Percentiles rank a stretch among this genome's conserved stretches.
Conservation (phyloP, 306 rosid genomes). For the Calophaca sinica region DNA sequence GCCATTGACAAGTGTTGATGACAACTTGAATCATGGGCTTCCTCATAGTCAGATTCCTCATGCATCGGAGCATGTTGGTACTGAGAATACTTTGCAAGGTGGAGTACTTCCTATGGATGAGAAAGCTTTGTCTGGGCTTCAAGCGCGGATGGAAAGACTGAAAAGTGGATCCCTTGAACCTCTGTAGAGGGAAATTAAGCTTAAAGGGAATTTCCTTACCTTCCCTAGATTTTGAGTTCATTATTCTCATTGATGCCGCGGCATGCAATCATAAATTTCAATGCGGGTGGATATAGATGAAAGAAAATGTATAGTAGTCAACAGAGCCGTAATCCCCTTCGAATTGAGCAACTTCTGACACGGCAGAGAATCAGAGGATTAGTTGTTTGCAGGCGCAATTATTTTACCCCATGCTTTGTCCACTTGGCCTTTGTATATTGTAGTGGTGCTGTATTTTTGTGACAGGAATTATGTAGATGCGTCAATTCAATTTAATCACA, state of each 20-base stretch:
- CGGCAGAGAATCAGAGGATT: conserved; percentile 51
- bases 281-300: conserved; percentile 47
- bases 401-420: conserved; percentile 35
- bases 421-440: conserved; percentile 53
- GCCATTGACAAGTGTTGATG: conserved; percentile 67
- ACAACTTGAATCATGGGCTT: conserved; percentile 64
- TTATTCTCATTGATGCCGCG: conserved; percentile 40
- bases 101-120: conserved; percentile 95
- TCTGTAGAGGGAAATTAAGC: conserved; percentile 40
- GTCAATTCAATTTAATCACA: conserved; percentile 45
- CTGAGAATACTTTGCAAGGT: conserved; percentile 68
- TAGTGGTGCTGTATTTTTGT: conserved; percentile 44
- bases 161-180: conserved; percentile 93
- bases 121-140: conserved; percentile 95
- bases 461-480: conserved; percentile 48
- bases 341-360: conserved; percentile 39
- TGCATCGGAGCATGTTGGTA: conserved; percentile 54
- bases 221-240: conserved; percentile 15
- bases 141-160: conserved; percentile 98
- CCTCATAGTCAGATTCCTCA: conserved; percentile 64
- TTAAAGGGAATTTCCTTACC: background rate
- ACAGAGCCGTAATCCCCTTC: conserved; percentile 38
- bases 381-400: conserved; percentile 45
- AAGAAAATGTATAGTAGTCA: conserved; percentile 37
- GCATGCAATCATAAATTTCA: conserved; percentile 36